Base-by-base conservation (phyloP, 345 rosid genomes). In the Aquilaria yunnanensis region DNA sequence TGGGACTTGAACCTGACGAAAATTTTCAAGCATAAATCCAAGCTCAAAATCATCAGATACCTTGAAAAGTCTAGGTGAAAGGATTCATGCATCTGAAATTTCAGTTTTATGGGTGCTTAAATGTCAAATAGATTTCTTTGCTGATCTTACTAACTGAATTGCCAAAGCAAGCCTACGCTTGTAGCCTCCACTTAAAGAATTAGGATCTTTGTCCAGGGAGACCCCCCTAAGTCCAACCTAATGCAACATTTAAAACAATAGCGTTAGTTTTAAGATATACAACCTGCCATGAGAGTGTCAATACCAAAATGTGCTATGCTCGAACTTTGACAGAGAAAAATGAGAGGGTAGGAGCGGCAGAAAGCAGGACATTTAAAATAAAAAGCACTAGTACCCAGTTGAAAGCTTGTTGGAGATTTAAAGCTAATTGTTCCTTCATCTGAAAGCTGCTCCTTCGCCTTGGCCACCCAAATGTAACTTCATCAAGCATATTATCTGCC, bases 121-220 rank as follows among this genome's bases (percentile, higher is more conserved):
- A 14, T 8, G 23, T 51, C 29, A 37, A 62, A 13, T 49, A 66
- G 34, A 63, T 47, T 51, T 56, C 63, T 56, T 12, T 49, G 23
- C 41, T 32, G 16, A 72, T 69, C 86, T 73, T 78, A 93, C 98
- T 76, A 88, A 71, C 67, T 93, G 98, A 73, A 84, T 80, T 61
- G 98, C 94, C 60, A 93, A 63, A 65, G 98, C 98, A 79, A 93
- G 94, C 53, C 96, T 75, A 47, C 90, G 94, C 75, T 93, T 93
- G 76, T 86, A 90, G 69, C 96, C 97, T 71, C 97, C 98, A 66
- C 97, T 93, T 45, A 93, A 80, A 58, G 90, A 82, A 57, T 86
- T 89, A 56, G 96, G 97, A 78, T 88, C 89, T 81, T 84, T 93
- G 63, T 83, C 94, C 81, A 90, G 73, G 14, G 94, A 77, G 59